Conservation (phyloP, 129 eudicot genomes). For the Pseudognaphalium luteoalbum region DNA sequence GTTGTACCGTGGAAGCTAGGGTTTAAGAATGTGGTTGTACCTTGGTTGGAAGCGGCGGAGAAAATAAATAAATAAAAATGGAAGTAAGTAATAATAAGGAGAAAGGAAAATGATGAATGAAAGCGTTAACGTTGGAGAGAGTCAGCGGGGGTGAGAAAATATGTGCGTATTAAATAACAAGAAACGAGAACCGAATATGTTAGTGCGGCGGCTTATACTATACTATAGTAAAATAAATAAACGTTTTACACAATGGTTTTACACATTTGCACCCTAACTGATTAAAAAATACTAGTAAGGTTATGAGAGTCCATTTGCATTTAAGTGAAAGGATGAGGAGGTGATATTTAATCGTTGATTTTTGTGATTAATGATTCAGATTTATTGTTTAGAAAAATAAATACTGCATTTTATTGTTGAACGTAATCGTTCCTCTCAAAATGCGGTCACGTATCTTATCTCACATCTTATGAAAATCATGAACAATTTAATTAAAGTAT, state of each 20-base stretch:
- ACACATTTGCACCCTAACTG: too few species aligned
- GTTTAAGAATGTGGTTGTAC: slow-evolving; percentile 11
- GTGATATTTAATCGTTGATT: too few species aligned
- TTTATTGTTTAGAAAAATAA: too few species aligned
- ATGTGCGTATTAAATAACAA: slow-evolving; percentile 17
- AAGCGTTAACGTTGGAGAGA: slow-evolving; percentile 16
- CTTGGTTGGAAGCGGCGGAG: slow-evolving; percentile 17
- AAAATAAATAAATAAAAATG: background rate
- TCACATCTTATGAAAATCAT: too few species aligned
- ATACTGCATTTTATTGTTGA: too few species aligned
- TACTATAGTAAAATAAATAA: background rate
- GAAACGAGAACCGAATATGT: background rate
- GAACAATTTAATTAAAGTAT: too few species aligned
- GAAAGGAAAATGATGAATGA: background rate
- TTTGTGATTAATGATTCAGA: too few species aligned
- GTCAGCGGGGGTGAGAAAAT: background rate
- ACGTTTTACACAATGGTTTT: background rate
- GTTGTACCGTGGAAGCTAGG: slow-evolving; percentile 20
- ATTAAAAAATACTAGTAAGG: too few species aligned
- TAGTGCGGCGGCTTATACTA: slow-evolving; percentile 25
- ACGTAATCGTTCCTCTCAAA: too few species aligned
- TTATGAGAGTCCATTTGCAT: too few species aligned
- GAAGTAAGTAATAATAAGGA: background rate
- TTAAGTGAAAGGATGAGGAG: too few species aligned
- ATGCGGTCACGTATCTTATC: too few species aligned